These are phyloP conservation scores for Umbelopsis sp. DNA, from an alignment of 192 early-diverging fungal genomes.

Conservation along the genomic window DNA sequence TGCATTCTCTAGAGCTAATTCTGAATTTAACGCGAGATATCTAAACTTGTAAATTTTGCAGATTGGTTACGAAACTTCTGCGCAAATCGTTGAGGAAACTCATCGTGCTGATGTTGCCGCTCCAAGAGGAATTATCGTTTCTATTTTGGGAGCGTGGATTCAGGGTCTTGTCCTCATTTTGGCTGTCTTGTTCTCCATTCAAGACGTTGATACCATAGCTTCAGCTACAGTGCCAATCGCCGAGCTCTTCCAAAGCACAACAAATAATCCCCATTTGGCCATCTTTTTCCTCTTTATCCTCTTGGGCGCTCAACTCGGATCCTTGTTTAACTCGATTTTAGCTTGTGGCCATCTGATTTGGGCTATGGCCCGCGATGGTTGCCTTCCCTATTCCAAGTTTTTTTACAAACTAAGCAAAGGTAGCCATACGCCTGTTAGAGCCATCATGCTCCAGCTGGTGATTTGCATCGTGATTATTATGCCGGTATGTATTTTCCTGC, in stretches of 20 bases:
- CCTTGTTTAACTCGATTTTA: slow-evolving; percentile 38
- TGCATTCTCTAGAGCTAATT: not conserved
- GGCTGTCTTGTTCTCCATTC: slow-evolving; percentile 43
- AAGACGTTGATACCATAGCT: slow-evolving; percentile 35
- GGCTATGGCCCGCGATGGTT: slow-evolving; percentile 48
- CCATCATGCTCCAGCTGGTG: slow-evolving; percentile 38
- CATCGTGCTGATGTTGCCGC: slow-evolving; percentile 47
- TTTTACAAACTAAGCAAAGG: slow-evolving; percentile 36
- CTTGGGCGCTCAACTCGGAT: slow-evolving; percentile 43
- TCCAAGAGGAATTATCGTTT: slow-evolving; percentile 43
- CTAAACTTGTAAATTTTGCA: not conserved
- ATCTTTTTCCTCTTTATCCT: slow-evolving; percentile 40
- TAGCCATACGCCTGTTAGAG: slow-evolving; percentile 38
- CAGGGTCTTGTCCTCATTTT: slow-evolving; percentile 44
- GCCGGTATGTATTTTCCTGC: slow-evolving; percentile 11
- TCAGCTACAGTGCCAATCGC: slow-evolving; percentile 31
- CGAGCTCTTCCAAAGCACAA: slow-evolving; percentile 37
- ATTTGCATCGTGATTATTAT: slow-evolving; percentile 39
- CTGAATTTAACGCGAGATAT: not conserved
- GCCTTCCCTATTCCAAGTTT: slow-evolving; percentile 43
- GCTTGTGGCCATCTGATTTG: slow-evolving; percentile 49
- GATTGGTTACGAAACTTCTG: slow-evolving; percentile 37
- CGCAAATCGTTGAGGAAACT: slow-evolving; percentile 47
- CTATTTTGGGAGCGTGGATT: slow-evolving; percentile 42
- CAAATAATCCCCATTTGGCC: slow-evolving; percentile 34